These are phyloP conservation scores for Pythium guiyangense DNA, from an alignment of 352 stramenopile genomes.

Conservation along the genomic window DNA sequence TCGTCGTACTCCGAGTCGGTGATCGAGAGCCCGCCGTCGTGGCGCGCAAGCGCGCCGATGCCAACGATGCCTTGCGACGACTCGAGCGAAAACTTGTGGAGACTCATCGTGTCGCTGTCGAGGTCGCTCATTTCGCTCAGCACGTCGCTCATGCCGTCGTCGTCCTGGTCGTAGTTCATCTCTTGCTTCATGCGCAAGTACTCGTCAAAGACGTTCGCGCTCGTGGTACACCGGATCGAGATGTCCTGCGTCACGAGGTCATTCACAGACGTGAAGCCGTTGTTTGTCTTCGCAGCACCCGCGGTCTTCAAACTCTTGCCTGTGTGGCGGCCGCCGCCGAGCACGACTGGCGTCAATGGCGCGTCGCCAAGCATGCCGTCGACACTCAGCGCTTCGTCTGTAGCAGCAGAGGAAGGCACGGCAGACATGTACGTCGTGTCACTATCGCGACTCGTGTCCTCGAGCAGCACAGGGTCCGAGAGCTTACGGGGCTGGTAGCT, in stretches of 20 bases:
- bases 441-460: constrained; percentile 19
- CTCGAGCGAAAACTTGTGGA: constrained; percentile 50
- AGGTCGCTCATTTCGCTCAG: constrained; percentile 66
- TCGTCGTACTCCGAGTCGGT: constrained; percentile 69
- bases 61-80: constrained; percentile 31
- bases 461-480: constrained; percentile 34
- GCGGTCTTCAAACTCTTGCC: constrained; percentile 14
- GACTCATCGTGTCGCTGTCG: constrained; percentile 43
- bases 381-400: constrained; percentile 35
- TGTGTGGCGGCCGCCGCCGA: constrained; percentile 21
- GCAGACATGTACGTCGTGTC: constrained; percentile 24
- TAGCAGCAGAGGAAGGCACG: constrained; percentile 14
- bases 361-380: constrained; percentile 60
- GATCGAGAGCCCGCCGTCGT: constrained; percentile 45
- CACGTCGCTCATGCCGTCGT: constrained; percentile 35
- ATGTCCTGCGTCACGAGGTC: constrained; percentile 50
- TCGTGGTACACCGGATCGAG: constrained; percentile 39
- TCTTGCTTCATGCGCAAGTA: constrained; percentile 79
- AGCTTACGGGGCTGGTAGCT: constrained; percentile 32
- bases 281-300: constrained; percentile 19
- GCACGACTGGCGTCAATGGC: constrained; percentile 35
- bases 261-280: constrained; percentile 44
- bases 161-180: constrained; percentile 54
- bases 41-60: constrained; percentile 7
- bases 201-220: constrained; percentile 62